A percentile compares a stretch with the other conserved stretches of the same genome.
Conservation (phyloP, 495 filamentous ascomycete genomes). For the Penicillium turbatum region DNA sequence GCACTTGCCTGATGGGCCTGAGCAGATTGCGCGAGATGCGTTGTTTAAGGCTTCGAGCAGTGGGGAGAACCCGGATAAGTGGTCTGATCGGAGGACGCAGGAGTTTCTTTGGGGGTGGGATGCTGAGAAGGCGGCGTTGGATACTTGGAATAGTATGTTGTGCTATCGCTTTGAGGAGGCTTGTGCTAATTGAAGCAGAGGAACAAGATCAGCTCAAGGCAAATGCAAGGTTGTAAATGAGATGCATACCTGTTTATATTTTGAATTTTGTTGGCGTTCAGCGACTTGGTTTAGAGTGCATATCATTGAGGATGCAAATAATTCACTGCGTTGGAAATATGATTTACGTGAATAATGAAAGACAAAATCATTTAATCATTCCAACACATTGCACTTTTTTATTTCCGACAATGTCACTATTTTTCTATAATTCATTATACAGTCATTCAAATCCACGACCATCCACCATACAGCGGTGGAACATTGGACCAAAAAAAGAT, state of each 20-base stretch:
- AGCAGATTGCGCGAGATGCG: constrained; percentile 49
- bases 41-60: constrained; percentile 35
- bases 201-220: not conserved
- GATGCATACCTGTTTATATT: constrained; percentile 5
- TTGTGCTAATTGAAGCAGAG: constrained; percentile 9
- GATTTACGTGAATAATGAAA: not conserved
- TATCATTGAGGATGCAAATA: not conserved
- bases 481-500: constrained; percentile 3
- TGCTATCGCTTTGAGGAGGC: not conserved
- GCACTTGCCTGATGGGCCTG: constrained; percentile 51
- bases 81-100: constrained; percentile 48
- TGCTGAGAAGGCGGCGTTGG: constrained; percentile 41
- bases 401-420: not conserved
- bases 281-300: not conserved
- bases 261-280: not conserved
- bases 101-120: constrained; percentile 48
- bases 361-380: not conserved
- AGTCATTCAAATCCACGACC: constrained; percentile 22
- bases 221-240: constrained; percentile 13
- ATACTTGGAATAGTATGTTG: constrained; percentile 39
- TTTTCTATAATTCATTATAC: constrained; percentile 27
- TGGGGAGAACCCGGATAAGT: constrained; percentile 43
- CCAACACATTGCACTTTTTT: constrained; percentile 3
- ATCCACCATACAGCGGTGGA: constrained; percentile 13
- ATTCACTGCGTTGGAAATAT: not conserved